Percentiles rank a stretch among this genome's conserved stretches.
phyloP scores from a whole-genome alignment of 2,329 filamentous ascomycete species.

The Pseudogymnoascus sp. region DNA sequence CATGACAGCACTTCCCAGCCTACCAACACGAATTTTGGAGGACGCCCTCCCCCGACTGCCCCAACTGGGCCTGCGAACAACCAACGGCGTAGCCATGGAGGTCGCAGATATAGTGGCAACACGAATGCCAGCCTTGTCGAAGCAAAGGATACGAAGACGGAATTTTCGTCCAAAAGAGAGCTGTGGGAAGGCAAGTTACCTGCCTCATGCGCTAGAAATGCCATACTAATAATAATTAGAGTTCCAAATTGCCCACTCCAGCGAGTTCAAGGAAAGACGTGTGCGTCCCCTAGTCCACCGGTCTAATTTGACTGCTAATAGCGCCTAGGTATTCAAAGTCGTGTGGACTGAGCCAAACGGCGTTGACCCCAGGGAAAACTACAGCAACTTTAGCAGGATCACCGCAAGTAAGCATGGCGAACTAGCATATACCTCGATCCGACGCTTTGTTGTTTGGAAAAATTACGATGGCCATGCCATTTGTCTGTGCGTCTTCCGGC shows the following conservation, averaged over 20 bases:
- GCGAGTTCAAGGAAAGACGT: not conserved
- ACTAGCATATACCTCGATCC: slow-evolving; percentile 11
- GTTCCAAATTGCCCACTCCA: not conserved
- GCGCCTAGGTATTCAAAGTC: slow-evolving; percentile 17
- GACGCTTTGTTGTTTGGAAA: slow-evolving; percentile 14
- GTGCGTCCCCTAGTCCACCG: not conserved
- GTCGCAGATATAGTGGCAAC: not conserved
- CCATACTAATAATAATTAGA: not conserved
- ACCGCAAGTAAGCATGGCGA: not conserved
- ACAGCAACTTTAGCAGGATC: not conserved
- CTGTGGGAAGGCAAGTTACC: not conserved
- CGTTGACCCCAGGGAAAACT: not conserved
- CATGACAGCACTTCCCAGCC: not conserved
- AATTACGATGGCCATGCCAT: slow-evolving; percentile 9
- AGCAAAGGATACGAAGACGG: not conserved
- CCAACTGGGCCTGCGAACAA: not conserved
- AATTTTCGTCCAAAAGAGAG: not conserved
- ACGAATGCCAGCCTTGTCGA: accelerated
- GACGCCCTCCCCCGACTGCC: too few relatives aligned
- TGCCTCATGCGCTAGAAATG: not conserved
- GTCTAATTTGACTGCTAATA: not conserved
- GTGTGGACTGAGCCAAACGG: slow-evolving; percentile 17
- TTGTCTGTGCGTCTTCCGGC: slow-evolving; percentile 17
- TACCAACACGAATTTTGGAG: not conserved
- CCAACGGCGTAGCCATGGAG: not conserved